Conservation (phyloP, 495 filamentous ascomycete species). For the Parachaetomium inaequale region DNA sequence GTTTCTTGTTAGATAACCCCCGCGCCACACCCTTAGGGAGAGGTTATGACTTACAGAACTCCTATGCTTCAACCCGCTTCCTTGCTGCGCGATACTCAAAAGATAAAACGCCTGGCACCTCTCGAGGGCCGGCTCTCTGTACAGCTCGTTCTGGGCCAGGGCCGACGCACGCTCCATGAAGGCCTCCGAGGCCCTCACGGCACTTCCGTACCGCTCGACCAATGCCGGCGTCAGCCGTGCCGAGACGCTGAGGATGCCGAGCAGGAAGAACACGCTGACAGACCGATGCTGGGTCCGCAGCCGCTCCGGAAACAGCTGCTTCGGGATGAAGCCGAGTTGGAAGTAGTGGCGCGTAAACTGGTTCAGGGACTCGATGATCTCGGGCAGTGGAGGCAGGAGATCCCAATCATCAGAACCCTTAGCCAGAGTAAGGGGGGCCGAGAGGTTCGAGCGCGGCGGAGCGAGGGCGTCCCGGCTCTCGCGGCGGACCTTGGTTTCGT, state of each 20-base stretch:
- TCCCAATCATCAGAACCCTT: slow-evolving; percentile 42
- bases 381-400: slow-evolving; percentile 39
- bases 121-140: slow-evolving; percentile 48
- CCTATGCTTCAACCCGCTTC: slow-evolving; percentile 43
- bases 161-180: slow-evolving; percentile 47
- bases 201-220: slow-evolving; percentile 42
- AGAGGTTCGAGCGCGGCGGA: slow-evolving; percentile 14
- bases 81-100: slow-evolving; percentile 51
- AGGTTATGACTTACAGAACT: slow-evolving; percentile 40
- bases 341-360: slow-evolving; percentile 47
- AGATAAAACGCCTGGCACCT: slow-evolving; percentile 51
- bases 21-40: background rate
- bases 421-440: slow-evolving; percentile 17
- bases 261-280: slow-evolving; percentile 46
- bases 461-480: slow-evolving; percentile 33
- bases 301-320: slow-evolving; percentile 43
- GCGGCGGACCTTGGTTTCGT: slow-evolving; percentile 36
- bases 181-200: slow-evolving; percentile 43
- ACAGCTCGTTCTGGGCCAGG: slow-evolving; percentile 46
- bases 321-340: slow-evolving; percentile 52
- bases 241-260: slow-evolving; percentile 47
- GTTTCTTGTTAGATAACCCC: slow-evolving; percentile 25
- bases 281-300: slow-evolving; percentile 39
- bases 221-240: slow-evolving; percentile 47
- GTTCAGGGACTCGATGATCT: slow-evolving; percentile 44